phyloP scores from a whole-genome alignment of 441 rosid genomes.

The Populus trichocarpa region DNA sequence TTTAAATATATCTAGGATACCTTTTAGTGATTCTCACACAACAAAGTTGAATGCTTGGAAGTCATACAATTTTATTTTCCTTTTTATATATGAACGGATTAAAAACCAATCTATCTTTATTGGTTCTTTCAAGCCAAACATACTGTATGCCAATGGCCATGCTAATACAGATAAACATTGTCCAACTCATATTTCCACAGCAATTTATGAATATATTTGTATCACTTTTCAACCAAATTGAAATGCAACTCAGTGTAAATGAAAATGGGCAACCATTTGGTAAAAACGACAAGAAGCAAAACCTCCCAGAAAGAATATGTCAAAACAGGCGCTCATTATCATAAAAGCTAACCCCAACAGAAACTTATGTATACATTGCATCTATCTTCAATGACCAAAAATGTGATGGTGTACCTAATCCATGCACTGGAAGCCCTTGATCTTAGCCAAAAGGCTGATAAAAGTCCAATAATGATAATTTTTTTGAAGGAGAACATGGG shows the following conservation, averaged over 20 bases:
- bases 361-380: background rate
- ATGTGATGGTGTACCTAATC: background rate
- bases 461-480: background rate
- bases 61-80: background rate
- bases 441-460: background rate
- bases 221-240: background rate
- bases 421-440: background rate
- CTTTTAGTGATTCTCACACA: background rate
- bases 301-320: background rate
- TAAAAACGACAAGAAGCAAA: background rate
- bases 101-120: background rate
- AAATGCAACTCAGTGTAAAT: background rate
- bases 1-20: background rate
- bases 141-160: background rate
- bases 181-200: background rate
- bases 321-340: background rate
- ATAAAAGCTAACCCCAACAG: background rate
- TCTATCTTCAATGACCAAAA: background rate
- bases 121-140: background rate
- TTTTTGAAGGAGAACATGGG: background rate
- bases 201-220: background rate
- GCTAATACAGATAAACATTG: background rate
- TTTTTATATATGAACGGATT: too few relatives aligned
- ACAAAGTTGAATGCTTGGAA: background rate
- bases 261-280: background rate